phyloP scores from a whole-genome alignment of 805 yeast genomes.

The Kuraishia cidri region DNA sequence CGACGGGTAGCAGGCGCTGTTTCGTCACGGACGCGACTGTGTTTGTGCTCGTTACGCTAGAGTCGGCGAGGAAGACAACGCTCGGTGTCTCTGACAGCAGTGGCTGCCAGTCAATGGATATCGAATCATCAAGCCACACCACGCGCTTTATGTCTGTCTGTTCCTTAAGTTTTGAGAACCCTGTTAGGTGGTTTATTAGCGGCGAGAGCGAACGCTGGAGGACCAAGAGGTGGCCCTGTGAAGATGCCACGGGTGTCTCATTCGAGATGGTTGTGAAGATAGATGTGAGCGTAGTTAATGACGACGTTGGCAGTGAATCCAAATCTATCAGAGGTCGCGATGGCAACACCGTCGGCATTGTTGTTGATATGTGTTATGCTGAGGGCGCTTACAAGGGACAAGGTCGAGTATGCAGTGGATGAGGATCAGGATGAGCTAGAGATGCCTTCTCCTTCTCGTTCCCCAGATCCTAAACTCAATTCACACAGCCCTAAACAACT shows the following conservation, averaged over 20 bases:
- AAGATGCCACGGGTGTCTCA: too few species aligned
- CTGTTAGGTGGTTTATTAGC: conserved; percentile 15
- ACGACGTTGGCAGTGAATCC: too few species aligned
- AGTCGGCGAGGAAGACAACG: conserved; percentile 11
- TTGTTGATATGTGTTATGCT: too few species aligned
- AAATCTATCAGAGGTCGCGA: conserved; percentile 1
- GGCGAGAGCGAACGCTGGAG: conserved; percentile 13
- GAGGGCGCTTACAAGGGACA: too few species aligned
- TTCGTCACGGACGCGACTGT: conserved; percentile 4
- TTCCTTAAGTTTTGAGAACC: conserved; percentile 15
- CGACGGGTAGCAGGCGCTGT: conserved; percentile 4
- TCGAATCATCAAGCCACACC: conserved; percentile 16
- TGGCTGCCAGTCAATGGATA: conserved; percentile 8
- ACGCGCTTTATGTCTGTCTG: conserved; percentile 15
- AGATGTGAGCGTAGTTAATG: too few species aligned
- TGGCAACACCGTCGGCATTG: too few species aligned
- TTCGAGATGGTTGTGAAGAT: background rate
- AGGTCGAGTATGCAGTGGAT: too few species aligned
- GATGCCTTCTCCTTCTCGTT: too few species aligned
- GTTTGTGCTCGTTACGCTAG: conserved; percentile 1
- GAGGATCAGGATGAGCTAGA: too few species aligned
- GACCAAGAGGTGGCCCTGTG: conserved; percentile 8
- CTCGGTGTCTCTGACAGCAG: conserved; percentile 9
- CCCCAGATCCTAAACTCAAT: too few species aligned
- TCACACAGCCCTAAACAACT: too few species aligned